Conservation (phyloP, 176 grass and related monocot genomes). For the maize (Zea mays) region DNA sequence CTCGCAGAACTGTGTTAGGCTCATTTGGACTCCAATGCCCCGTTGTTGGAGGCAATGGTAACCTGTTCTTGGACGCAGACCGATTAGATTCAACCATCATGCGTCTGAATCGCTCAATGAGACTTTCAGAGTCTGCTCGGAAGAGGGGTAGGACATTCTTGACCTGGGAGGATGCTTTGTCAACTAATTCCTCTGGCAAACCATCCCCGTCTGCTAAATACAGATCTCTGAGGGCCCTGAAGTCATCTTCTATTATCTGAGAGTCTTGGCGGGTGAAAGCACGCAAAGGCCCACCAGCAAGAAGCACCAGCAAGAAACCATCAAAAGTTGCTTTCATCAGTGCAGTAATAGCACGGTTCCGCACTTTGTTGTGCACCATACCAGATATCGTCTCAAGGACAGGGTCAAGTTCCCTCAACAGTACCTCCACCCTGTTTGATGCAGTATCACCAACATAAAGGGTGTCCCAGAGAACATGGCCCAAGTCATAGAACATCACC, state of each 20-base stretch:
- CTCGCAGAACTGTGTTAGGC: slow-evolving; percentile 81
- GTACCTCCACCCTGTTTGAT: slow-evolving; percentile 66
- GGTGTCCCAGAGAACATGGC: slow-evolving; percentile 77
- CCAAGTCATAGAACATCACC: slow-evolving; percentile 79
- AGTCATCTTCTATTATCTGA: slow-evolving; percentile 80
- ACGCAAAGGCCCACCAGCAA: slow-evolving; percentile 82
- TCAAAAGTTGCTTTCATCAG: slow-evolving; percentile 96
- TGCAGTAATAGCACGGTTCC: slow-evolving; percentile 83
- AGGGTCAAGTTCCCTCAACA: slow-evolving; percentile 82
- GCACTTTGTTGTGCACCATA: slow-evolving; percentile 81
- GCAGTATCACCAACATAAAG: slow-evolving; percentile 70
- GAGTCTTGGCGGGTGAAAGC: slow-evolving; percentile 69
- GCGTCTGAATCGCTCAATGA: slow-evolving; percentile 72
- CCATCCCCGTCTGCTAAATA: slow-evolving; percentile 93
- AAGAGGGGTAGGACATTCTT: slow-evolving; percentile 90
- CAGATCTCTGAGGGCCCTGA: slow-evolving; percentile 70
- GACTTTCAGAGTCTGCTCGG: slow-evolving; percentile 62
- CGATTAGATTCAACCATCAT: slow-evolving; percentile 59
- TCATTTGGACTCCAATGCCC: slow-evolving; percentile 86
- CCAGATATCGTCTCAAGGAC: slow-evolving; percentile 79
- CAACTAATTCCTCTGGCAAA: slow-evolving; percentile 85
- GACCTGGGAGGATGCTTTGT: slow-evolving; percentile 82
- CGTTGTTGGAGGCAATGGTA: slow-evolving; percentile 70
- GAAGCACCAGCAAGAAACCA: slow-evolving; percentile 88
- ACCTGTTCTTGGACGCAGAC: slow-evolving; percentile 52